phyloP scores from a whole-genome alignment of 2,329 filamentous ascomycete genomes.

The Ceratocystiopsis brevicomis region DNA sequence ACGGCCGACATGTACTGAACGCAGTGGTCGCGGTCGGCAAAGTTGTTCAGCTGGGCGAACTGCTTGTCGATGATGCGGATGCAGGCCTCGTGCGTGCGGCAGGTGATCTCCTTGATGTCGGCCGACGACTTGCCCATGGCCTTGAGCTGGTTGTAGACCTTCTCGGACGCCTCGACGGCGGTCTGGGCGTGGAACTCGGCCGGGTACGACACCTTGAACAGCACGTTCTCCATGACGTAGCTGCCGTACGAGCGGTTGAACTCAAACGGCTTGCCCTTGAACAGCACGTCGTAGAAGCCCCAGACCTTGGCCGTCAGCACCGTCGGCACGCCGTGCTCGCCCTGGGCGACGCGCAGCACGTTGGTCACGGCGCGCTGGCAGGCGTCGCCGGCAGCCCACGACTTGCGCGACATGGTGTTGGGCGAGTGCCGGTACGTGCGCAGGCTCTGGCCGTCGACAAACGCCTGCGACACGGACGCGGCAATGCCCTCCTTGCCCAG shows the following conservation, averaged over 20 bases:
- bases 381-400: conserved; percentile 94
- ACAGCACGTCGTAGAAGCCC: conserved; percentile 98
- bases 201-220: conserved; percentile 83
- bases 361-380: conserved; percentile 91
- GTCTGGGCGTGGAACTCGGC: conserved; percentile 99
- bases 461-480: conserved; percentile 90
- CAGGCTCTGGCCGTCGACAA: conserved; percentile 89
- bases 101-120: conserved; percentile 84
- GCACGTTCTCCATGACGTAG: conserved; percentile 99
- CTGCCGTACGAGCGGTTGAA: conserved; percentile 94
- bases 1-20: conserved; percentile 98
- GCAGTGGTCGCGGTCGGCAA: conserved; percentile 97
- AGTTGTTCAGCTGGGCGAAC: conserved; percentile 81
- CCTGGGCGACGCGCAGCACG: conserved; percentile 75
- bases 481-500: conserved; percentile 78
- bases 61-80: conserved; percentile 99
- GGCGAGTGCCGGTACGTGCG: conserved; percentile 93
- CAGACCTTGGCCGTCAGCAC: conserved; percentile 83
- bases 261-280: conserved; percentile 87
- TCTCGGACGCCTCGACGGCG: conserved; percentile 84
- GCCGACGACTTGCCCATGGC: conserved; percentile 73
- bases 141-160: conserved; percentile 68
- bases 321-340: conserved; percentile 78
- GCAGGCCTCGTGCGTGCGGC: conserved; percentile 95
- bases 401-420: conserved; percentile 99